Conservation (phyloP, 768 basidiomycete genomes). For the Favolaschia claudopus region DNA sequence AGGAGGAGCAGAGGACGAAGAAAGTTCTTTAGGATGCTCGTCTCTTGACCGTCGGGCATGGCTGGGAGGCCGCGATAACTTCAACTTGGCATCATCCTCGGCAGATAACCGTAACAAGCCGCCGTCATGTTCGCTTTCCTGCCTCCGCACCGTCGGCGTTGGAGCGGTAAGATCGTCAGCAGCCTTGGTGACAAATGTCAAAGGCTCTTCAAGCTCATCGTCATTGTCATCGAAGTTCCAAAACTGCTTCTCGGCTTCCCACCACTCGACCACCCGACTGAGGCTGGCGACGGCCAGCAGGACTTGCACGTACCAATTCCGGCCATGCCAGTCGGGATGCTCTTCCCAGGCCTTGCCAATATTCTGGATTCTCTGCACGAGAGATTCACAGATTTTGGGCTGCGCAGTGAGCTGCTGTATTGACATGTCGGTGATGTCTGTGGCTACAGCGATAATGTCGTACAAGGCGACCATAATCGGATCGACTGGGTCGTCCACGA, state of each 20-base stretch:
- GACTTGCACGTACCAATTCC: constrained; percentile 98
- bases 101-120: constrained; percentile 59
- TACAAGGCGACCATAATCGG: constrained; percentile 91
- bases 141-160: constrained; percentile 45
- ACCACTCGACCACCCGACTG: constrained; percentile 98
- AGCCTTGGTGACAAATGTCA: constrained; percentile 94
- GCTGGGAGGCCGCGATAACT: constrained; percentile 56
- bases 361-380: constrained; percentile 89
- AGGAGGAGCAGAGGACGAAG: constrained; percentile 44
- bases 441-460: constrained; percentile 91
- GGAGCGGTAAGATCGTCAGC: constrained; percentile 59
- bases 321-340: constrained; percentile 96
- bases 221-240: constrained; percentile 98
- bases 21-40: constrained; percentile 59
- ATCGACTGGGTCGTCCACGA: constrained; percentile 86
- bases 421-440: constrained; percentile 92
- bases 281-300: constrained; percentile 95
- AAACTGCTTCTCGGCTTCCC: constrained; percentile 99
- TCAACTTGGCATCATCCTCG: constrained; percentile 61
- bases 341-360: constrained; percentile 98
- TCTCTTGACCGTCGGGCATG: constrained; percentile 65
- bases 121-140: constrained; percentile 50
- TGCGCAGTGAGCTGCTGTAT: constrained; percentile 84
- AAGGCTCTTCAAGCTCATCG: constrained; percentile 88
- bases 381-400: constrained; percentile 83